Conservation (phyloP, 2,329 filamentous ascomycete species). For the Calonectria henricotiae region DNA sequence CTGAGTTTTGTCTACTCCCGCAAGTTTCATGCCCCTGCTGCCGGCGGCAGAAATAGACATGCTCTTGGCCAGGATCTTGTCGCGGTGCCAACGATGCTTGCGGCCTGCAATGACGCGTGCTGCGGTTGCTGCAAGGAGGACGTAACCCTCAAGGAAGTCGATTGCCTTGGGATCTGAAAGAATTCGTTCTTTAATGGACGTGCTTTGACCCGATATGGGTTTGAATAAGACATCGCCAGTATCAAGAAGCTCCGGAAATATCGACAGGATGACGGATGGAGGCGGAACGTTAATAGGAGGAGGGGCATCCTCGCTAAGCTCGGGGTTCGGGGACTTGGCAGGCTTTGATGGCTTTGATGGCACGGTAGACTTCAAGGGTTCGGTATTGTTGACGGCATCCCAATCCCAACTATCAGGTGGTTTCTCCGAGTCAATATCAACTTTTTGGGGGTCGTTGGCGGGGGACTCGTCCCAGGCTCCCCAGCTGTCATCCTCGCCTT, state of each 20-base stretch:
- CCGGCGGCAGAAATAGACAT: slow-evolving; percentile 89
- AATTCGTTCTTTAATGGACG: slow-evolving; percentile 74
- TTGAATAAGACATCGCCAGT: slow-evolving; percentile 79
- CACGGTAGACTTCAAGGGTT: slow-evolving; percentile 44
- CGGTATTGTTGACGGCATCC: slow-evolving; percentile 61
- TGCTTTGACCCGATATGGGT: slow-evolving; percentile 73
- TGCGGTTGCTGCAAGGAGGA: slow-evolving; percentile 77
- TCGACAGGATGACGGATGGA: slow-evolving; percentile 84
- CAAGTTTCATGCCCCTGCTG: slow-evolving; percentile 91
- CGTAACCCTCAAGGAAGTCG: slow-evolving; percentile 76
- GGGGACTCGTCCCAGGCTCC: slow-evolving; percentile 67
- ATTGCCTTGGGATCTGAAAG: slow-evolving; percentile 75
- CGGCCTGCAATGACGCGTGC: slow-evolving; percentile 89
- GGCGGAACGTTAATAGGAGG: slow-evolving; percentile 92
- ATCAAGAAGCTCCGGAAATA: slow-evolving; percentile 81
- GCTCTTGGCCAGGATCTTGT: slow-evolving; percentile 86
- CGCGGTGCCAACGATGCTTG: slow-evolving; percentile 91
- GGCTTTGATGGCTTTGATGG: slow-evolving; percentile 40
- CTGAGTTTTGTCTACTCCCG: slow-evolving; percentile 88
- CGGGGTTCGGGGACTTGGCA: slow-evolving; percentile 9
- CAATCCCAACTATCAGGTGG: slow-evolving; percentile 65
- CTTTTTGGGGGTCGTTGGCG: slow-evolving; percentile 39
- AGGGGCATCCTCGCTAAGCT: slow-evolving; percentile 56
- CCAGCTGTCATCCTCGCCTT: slow-evolving; percentile 65
- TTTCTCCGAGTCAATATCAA: slow-evolving; percentile 39